Percentiles rank a stretch among this genome's conserved stretches.
phyloP scores from a whole-genome alignment of 495 filamentous ascomycete genomes.

The Coniosporium apollinis region DNA sequence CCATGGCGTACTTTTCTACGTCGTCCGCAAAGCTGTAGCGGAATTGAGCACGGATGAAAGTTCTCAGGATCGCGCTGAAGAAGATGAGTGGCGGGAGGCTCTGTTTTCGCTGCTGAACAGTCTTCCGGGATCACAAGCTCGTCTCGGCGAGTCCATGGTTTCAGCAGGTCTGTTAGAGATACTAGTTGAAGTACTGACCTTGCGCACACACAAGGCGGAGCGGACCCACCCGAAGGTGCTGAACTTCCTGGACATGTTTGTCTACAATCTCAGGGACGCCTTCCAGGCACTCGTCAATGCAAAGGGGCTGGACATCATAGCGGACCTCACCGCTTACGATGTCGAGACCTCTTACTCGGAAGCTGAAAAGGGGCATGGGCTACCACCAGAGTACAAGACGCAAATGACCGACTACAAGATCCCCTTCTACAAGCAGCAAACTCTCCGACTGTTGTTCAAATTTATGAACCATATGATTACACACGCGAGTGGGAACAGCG shows the following conservation, averaged over 20 bases:
- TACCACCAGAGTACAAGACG: conserved; percentile 60
- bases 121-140: conserved; percentile 51
- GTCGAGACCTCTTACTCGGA: conserved; percentile 52
- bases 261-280: conserved; percentile 65
- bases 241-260: conserved; percentile 68
- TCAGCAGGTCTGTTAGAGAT: conserved; percentile 76
- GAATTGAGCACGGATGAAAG: conserved; percentile 45
- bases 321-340: conserved; percentile 66
- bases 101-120: conserved; percentile 67
- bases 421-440: conserved; percentile 80
- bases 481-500: conserved; percentile 66
- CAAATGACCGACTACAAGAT: conserved; percentile 80
- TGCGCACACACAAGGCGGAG: conserved; percentile 68
- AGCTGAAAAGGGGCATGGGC: conserved; percentile 49
- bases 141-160: conserved; percentile 58
- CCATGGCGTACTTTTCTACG: conserved; percentile 88
- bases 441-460: conserved; percentile 82
- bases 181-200: conserved; percentile 72
- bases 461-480: conserved; percentile 93
- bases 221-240: conserved; percentile 66
- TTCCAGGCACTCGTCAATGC: conserved; percentile 62
- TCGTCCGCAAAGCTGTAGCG: conserved; percentile 75
- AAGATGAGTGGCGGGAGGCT: conserved; percentile 78
- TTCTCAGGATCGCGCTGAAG: conserved; percentile 30
- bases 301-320: conserved; percentile 71